These are phyloP conservation scores for Globisporangium alternatum DNA, from an alignment of 352 stramenopile genomes.

Conservation along the genomic window DNA sequence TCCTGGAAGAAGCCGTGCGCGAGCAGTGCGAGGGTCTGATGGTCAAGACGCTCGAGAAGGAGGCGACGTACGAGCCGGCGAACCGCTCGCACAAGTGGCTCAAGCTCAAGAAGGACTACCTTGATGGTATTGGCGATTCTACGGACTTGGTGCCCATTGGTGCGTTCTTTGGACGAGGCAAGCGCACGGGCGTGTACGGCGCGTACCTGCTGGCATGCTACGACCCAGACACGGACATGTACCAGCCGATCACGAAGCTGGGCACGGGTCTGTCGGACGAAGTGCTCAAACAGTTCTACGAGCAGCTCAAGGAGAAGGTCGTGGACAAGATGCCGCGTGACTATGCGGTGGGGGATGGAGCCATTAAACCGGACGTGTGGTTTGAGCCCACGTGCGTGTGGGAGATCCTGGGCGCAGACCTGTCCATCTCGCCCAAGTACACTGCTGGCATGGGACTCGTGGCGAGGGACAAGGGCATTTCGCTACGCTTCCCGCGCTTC, in stretches of 20 bases:
- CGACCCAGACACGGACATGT: conserved; percentile 97
- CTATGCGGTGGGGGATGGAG: conserved; percentile 89
- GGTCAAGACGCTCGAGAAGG: conserved; percentile 99
- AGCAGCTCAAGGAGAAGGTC: conserved; percentile 80
- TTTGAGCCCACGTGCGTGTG: conserved; percentile 96
- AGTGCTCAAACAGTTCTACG: conserved; percentile 90
- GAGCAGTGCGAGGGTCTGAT: conserved; percentile 97
- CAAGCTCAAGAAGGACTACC: conserved; percentile 99
- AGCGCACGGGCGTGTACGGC: conserved; percentile 96
- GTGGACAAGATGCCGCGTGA: conserved; percentile 86
- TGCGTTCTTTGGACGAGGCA: conserved; percentile 96
- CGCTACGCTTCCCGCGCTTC: conserved; percentile 98
- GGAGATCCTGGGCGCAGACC: conserved; percentile 98
- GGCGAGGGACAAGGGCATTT: conserved; percentile 93
- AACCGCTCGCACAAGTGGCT: conserved; percentile 99
- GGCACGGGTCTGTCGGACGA: conserved; percentile 99
- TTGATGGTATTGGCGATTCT: conserved; percentile 97
- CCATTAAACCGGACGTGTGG: conserved; percentile 92
- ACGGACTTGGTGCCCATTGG: conserved; percentile 98
- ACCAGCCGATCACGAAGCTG: conserved; percentile 98
- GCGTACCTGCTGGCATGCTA: conserved; percentile 99
- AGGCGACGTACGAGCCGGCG: conserved; percentile 97
- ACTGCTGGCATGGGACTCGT: conserved; percentile 93
- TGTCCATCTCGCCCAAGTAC: conserved; percentile 98
- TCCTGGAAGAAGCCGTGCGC: conserved; percentile 94